Evolutionary conservation across 1,284 basidiomycete species (phyloP).

Genomic region (Ganoderma multipileum): DNA sequence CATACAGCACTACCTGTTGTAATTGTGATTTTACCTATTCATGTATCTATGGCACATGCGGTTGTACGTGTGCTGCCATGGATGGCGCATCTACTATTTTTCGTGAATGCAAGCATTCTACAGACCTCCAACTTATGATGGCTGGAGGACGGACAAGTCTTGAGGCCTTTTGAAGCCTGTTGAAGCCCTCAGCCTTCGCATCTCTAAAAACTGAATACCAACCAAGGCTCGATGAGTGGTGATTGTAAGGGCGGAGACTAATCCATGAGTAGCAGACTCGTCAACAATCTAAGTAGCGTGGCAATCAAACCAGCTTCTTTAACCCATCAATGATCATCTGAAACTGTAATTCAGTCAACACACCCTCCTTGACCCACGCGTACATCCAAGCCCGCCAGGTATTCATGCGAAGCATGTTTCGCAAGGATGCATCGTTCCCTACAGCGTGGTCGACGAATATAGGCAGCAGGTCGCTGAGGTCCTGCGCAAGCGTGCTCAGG

Average conservation of each 20-base stretch:
- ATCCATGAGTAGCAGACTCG: background rate
- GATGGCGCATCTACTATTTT: background rate
- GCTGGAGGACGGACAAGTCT: background rate
- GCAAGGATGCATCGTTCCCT: constrained; percentile 7
- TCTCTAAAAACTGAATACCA: background rate
- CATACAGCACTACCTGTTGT: background rate
- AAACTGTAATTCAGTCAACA: constrained; percentile 26
- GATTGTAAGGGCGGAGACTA: background rate
- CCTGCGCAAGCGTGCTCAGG: constrained; percentile 18
- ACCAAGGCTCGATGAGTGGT: background rate
- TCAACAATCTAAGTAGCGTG: background rate
- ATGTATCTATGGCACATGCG: background rate
- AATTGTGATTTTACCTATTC: background rate
- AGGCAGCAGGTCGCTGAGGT: constrained; percentile 16
- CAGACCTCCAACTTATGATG: background rate
- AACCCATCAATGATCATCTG: constrained; percentile 22
- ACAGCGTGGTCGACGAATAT: constrained; percentile 18
- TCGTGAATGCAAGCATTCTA: background rate
- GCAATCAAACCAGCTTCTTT: background rate
- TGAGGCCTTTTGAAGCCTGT: background rate
- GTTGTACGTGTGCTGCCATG: background rate
- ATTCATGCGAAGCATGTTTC: constrained; percentile 13
- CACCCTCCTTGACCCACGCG: constrained; percentile 22
- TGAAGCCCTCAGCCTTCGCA: background rate
- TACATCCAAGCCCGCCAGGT: constrained; percentile 23